Evolutionary conservation across 2,329 filamentous ascomycete genomes (phyloP), one percentile per base, ranked within the genome.

Genomic region (Arthroderma sp.): DNA sequence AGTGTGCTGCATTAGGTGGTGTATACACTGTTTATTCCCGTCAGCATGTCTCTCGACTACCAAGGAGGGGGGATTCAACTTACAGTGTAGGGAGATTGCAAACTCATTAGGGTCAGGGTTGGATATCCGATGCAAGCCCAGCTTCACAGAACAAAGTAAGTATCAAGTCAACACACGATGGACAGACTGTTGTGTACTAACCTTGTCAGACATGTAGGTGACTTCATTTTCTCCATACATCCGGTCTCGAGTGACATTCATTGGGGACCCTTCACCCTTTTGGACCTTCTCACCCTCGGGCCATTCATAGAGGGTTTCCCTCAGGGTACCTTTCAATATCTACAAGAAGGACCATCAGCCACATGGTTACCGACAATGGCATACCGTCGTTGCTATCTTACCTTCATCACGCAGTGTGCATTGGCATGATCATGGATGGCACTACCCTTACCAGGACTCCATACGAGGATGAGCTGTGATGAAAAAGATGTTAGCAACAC

Each of bases 401-500:
- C 67, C 63, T 80, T 94, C 85, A 94, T 94, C 54, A 94, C 70
- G 64, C 88, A 95, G 61, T 94, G 88, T 34, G 87, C 85, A 49
- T 89, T 85, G 58, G 81, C 81, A 63, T 86, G 83, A 61, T 95
- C 88, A 60, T 95, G 88, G 58, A 95, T 86, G 7, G 83, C 81
- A 55, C 83, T 89, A 33, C 77, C 77, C 65, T 85, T 85, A 42
- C 83, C 83, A 0, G 88, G 87, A 10, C 80, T 81, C 88, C 88
- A 95, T 34, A 94, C 87, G 36, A 94, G 76, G 40, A 94, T 77
- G 50, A 94, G 75, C 83, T 89, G 61, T 55, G 44, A 43, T 40
- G 15, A 22, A 22, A 22, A 37, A 29, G 34, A 29, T 38, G 29
- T 47, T 40, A 48, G 44, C 40, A 7, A 32, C 36, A 38, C 22